These are phyloP conservation scores for Paecilomyces dactylethromorphus DNA, from an alignment of 2,329 filamentous ascomycete genomes.

Conservation along the genomic window DNA sequence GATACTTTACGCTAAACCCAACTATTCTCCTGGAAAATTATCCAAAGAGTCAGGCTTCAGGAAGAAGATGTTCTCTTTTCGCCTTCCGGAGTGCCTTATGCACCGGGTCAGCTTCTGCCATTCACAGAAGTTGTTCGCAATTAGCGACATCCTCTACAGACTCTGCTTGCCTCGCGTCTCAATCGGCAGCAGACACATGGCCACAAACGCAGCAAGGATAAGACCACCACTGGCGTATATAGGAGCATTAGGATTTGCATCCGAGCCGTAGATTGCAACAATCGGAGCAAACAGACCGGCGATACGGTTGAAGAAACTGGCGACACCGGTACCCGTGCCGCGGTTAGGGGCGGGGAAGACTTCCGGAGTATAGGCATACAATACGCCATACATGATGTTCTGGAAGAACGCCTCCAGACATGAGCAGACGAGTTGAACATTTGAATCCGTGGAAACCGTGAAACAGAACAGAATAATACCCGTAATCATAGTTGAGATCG, in stretches of 20 bases:
- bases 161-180: conserved; percentile 40
- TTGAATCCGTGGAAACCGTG: conserved; percentile 42
- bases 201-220: conserved; percentile 39
- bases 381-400: conserved; percentile 51
- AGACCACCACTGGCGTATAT: conserved; percentile 40
- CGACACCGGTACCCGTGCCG: conserved; percentile 48
- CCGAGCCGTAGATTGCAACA: conserved; percentile 36
- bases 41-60: too few species aligned
- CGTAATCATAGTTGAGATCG: conserved; percentile 44
- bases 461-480: conserved; percentile 51
- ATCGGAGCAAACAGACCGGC: conserved; percentile 39
- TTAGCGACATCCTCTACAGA: conserved; percentile 18
- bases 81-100: too few species aligned
- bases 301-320: conserved; percentile 40
- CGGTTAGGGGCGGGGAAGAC: conserved; percentile 51
- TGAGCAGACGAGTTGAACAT: conserved; percentile 46
- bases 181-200: conserved; percentile 40
- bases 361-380: conserved; percentile 55
- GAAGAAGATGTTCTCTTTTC: too few species aligned
- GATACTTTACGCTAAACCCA: background rate
- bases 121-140: too few species aligned
- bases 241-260: conserved; percentile 33
- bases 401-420: conserved; percentile 52
- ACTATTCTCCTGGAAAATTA: background rate
- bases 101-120: too few species aligned